A percentile compares a stretch with the other conserved stretches of the same genome.
Conservation (phyloP, 2,329 filamentous ascomycete species). For the Sclerotinia sclerotiorum region DNA sequence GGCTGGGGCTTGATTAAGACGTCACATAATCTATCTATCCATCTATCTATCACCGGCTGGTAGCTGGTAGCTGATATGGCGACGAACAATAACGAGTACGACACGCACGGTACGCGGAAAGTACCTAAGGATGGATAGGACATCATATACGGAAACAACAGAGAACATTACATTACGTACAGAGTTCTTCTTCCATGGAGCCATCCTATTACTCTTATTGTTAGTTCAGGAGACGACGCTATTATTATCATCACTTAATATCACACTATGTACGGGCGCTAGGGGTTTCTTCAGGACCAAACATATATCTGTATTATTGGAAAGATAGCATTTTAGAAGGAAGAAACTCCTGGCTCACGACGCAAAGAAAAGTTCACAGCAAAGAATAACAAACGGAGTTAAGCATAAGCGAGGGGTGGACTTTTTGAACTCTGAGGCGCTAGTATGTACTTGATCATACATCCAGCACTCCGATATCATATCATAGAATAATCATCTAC, state of each 20-base stretch:
- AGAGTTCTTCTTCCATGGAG: neutral
- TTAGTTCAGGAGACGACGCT: neutral
- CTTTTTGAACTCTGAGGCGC: neutral
- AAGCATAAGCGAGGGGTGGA: conserved; percentile 10
- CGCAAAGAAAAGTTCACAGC: neutral
- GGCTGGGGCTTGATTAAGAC: no score
- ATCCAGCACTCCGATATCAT: conserved; percentile 14
- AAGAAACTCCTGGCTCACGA: neutral
- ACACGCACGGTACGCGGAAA: no score
- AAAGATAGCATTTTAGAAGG: neutral
- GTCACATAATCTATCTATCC: neutral
- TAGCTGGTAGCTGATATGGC: no score
- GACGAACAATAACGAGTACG: neutral
- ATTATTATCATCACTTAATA: no score
- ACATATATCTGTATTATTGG: no score
- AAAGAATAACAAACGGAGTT: neutral
- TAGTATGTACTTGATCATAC: conserved; percentile 7
- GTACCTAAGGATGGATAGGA: no score
- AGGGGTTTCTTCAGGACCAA: no score
- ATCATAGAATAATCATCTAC: conserved; percentile 13
- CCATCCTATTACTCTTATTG: neutral
- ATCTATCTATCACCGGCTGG: no score
- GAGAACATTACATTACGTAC: neutral
- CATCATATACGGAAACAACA: neutral
- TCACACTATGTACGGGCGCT: no score